Evolutionary conservation across 1,139 yeast species (phyloP).

Genomic region (Suhomyces kunorum): DNA sequence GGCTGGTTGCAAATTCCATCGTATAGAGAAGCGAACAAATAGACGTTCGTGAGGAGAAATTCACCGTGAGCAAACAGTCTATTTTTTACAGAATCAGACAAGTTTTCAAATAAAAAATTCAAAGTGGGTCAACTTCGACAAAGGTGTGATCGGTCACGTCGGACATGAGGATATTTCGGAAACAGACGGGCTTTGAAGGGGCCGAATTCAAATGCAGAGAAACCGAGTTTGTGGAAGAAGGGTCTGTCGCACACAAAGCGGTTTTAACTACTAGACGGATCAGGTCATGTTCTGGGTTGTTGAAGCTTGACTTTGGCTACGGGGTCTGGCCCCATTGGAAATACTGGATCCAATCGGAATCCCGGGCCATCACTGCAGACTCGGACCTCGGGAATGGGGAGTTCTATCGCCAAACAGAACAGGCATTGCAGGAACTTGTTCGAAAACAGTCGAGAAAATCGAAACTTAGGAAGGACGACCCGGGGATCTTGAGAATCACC

Average conservation of each 20-base stretch:
- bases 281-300: no score
- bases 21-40: background rate
- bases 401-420: background rate
- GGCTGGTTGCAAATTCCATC: constrained; percentile 1
- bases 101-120: background rate
- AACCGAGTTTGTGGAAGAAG: no score
- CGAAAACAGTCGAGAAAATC: background rate
- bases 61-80: background rate
- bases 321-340: no score
- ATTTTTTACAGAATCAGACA: background rate
- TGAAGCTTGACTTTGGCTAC: no score
- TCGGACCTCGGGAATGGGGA: background rate
- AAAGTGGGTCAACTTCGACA: background rate
- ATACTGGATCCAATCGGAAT: background rate
- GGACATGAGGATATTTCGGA: background rate
- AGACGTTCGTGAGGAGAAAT: no score
- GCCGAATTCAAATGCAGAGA: no score
- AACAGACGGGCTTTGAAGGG: background rate
- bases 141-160: background rate
- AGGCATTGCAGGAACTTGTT: background rate
- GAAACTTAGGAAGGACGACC: background rate
- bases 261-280: no score
- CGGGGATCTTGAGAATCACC: background rate
- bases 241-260: no score
- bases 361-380: background rate